Percentiles rank a stretch among this genome's conserved stretches.
Conservation (phyloP, 768 basidiomycete genomes). For the Collybia nuda region DNA sequence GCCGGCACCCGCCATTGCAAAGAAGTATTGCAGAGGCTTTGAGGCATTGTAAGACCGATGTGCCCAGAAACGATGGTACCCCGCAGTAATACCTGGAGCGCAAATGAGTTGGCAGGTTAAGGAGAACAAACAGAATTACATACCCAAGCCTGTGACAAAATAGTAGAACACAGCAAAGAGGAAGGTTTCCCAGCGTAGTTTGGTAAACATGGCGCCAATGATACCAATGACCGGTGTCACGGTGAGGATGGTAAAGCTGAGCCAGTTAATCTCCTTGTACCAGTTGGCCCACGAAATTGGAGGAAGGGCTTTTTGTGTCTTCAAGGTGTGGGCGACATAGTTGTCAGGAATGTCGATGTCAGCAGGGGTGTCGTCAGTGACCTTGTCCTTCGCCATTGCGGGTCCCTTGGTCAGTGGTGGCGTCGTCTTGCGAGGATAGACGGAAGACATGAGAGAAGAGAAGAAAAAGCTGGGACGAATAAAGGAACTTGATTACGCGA, state of each 20-base stretch:
- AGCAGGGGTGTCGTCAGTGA: conserved; percentile 31
- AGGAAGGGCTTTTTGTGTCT: conserved; percentile 64
- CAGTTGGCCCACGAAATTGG: conserved; percentile 64
- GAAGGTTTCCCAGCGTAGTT: conserved; percentile 71
- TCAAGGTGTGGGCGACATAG: conserved; percentile 77
- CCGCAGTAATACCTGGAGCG: conserved; percentile 74
- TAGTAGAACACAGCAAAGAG: conserved; percentile 44
- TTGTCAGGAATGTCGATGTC: conserved; percentile 76
- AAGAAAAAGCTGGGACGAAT: background rate
- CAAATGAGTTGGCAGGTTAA: background rate
- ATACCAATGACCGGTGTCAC: conserved; percentile 73
- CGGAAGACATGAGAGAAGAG: conserved; percentile 24
- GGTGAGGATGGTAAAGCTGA: conserved; percentile 71
- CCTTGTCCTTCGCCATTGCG: conserved; percentile 11
- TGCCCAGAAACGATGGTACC: conserved; percentile 97
- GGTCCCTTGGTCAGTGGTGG: conserved; percentile 8
- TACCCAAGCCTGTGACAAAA: conserved; percentile 67
- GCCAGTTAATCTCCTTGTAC: conserved; percentile 69
- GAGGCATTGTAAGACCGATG: conserved; percentile 95
- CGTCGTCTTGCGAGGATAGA: conserved; percentile 23
- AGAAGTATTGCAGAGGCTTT: conserved; percentile 77
- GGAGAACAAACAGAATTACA: conserved; percentile 19
- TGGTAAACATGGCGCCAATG: conserved; percentile 67
- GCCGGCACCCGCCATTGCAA: conserved; percentile 85
- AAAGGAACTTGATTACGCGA: conserved; percentile 8